Conservation (phyloP, 176 grass and related monocot genomes). For the Musa acuminata region DNA sequence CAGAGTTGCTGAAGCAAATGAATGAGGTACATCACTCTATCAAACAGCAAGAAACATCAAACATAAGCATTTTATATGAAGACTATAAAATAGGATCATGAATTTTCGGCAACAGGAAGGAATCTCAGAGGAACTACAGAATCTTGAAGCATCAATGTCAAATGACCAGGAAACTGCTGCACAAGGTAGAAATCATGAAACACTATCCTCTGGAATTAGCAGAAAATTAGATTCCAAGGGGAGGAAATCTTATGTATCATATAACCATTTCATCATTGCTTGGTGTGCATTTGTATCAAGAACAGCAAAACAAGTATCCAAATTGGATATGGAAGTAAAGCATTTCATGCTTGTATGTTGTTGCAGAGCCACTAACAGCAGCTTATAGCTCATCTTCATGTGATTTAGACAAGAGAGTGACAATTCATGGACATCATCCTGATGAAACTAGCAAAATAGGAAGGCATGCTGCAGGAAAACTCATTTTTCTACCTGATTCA, state of each 20-base stretch:
- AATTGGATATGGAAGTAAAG: too few species aligned
- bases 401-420: conserved; percentile 5
- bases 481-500: conserved; percentile 19
- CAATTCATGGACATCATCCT: conserved; percentile 11
- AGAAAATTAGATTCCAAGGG: background rate
- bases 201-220: background rate
- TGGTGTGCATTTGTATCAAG: too few species aligned
- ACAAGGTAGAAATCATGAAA: conserved; percentile 1
- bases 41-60: background rate
- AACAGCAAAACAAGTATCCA: too few species aligned
- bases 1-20: background rate
- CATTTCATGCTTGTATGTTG: too few species aligned
- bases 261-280: too few species aligned
- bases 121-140: background rate
- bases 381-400: background rate
- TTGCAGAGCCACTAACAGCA: background rate
- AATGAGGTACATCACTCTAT: background rate
- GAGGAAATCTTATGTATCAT: too few species aligned
- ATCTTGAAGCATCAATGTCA: background rate
- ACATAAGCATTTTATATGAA: background rate
- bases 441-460: background rate
- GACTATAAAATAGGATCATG: background rate
- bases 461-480: background rate
- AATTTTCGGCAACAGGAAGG: background rate
- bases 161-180: background rate